A percentile compares a stretch with the other conserved stretches of the same genome.
These are phyloP conservation scores for Microsporum audouinii DNA, from an alignment of 2,329 filamentous ascomycete genomes.

Conservation along the genomic window DNA sequence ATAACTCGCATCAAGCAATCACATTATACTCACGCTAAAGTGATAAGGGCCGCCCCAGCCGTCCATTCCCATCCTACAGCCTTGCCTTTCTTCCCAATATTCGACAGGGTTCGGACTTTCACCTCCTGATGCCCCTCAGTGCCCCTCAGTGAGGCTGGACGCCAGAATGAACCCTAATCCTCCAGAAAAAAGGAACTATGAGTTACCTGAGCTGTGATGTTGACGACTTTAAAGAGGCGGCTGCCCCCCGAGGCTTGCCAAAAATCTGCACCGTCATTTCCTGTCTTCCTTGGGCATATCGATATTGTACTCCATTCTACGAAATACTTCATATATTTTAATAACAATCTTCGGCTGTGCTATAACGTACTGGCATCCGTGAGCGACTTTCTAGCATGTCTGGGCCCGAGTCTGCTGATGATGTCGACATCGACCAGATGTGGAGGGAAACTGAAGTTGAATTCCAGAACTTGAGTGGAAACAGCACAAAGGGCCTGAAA, in stretches of 20 bases:
- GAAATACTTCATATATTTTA: no score
- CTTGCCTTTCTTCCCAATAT: neutral
- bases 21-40: no score
- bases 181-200: neutral
- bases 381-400: slow-evolving; percentile 1
- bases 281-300: neutral
- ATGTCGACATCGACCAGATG: slow-evolving; percentile 13
- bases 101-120: neutral
- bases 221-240: neutral
- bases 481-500: slow-evolving; percentile 14
- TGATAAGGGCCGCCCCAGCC: no score
- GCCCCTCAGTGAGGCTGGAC: neutral
- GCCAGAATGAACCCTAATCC: neutral
- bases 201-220: neutral
- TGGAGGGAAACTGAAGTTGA: slow-evolving; percentile 13
- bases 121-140: neutral
- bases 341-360: no score
- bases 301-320: neutral
- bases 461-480: slow-evolving; percentile 12
- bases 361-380: neutral
- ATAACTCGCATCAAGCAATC: neutral
- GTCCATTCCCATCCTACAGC: neutral
- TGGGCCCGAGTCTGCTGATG: slow-evolving; percentile 3
- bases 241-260: neutral
- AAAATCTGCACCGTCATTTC: neutral